phyloP scores from a whole-genome alignment of 116 monocot species.

The Trichopus zeylanicus region DNA sequence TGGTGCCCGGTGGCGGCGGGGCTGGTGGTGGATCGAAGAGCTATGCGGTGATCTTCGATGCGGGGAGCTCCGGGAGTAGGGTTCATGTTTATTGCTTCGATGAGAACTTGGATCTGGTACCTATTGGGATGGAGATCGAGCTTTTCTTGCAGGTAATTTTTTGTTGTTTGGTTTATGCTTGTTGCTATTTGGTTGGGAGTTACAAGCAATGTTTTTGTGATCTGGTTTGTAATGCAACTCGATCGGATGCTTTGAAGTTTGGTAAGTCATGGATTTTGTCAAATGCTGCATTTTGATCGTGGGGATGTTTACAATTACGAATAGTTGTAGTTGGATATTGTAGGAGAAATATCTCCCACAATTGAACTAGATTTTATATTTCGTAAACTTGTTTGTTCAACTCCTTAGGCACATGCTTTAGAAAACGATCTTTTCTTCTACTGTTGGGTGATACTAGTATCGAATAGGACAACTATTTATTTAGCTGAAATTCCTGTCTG shows the following conservation, averaged over 20 bases:
- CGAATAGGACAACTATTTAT: background rate
- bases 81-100: slow-evolving; percentile 95
- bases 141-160: slow-evolving; percentile 64
- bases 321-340: no score
- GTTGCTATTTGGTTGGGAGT: background rate
- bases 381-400: background rate
- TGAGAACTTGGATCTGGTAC: slow-evolving; percentile 56
- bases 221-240: background rate
- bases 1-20: slow-evolving; percentile 19
- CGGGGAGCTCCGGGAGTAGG: slow-evolving; percentile 92
- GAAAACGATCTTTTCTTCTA: background rate
- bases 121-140: slow-evolving; percentile 77
- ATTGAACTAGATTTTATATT: no score
- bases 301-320: no score
- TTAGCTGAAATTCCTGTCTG: background rate
- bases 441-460: background rate
- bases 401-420: no score
- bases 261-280: no score
- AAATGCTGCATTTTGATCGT: no score
- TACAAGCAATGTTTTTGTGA: background rate
- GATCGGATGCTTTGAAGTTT: no score
- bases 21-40: slow-evolving; percentile 22
- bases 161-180: background rate
- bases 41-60: slow-evolving; percentile 91
- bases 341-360: no score